Evolutionary conservation across 192 early-diverging fungal genomes (phyloP).

Genomic region (Linderina pennispora): DNA sequence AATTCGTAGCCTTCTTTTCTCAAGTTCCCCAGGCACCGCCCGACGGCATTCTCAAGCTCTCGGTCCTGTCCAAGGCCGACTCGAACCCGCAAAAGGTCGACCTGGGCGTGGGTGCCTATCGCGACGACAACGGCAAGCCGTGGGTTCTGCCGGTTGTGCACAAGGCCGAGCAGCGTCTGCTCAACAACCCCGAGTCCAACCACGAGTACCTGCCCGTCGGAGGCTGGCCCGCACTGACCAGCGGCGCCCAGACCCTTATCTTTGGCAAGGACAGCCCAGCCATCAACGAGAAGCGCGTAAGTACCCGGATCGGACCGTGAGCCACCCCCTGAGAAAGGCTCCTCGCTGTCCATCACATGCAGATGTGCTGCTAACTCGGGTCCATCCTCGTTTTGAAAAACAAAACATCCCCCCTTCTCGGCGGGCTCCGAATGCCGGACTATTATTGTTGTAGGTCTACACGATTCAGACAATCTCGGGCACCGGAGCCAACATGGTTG

Average conservation of each 20-base stretch:
- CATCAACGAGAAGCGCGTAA: slow-evolving; percentile 63
- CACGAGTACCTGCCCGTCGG: slow-evolving; percentile 95
- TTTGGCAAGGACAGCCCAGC: slow-evolving; percentile 72
- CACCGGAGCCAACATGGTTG: slow-evolving; percentile 86
- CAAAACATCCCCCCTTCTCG: too few species aligned
- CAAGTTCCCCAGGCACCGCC: slow-evolving; percentile 58
- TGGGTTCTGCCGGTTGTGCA: slow-evolving; percentile 91
- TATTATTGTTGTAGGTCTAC: too few species aligned
- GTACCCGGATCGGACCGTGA: too few species aligned
- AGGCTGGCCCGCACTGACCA: slow-evolving; percentile 71
- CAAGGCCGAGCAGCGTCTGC: slow-evolving; percentile 78
- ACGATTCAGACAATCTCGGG: slow-evolving; percentile 92
- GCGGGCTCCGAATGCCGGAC: too few species aligned
- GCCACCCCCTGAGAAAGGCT: slow-evolving; percentile 11
- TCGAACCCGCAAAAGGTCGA: slow-evolving; percentile 77
- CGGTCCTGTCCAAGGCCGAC: slow-evolving; percentile 79
- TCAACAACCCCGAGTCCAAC: slow-evolving; percentile 63
- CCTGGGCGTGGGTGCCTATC: slow-evolving; percentile 93
- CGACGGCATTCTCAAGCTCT: slow-evolving; percentile 88
- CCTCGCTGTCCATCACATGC: too few species aligned
- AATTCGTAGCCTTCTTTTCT: slow-evolving; percentile 26
- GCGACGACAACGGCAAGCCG: slow-evolving; percentile 87
- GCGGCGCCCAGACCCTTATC: slow-evolving; percentile 76
- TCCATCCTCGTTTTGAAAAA: too few species aligned
- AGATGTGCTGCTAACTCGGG: too few species aligned